Evolutionary conservation across 2,329 filamentous ascomycete species (phyloP).

Genomic region (Exophiala sp.): DNA sequence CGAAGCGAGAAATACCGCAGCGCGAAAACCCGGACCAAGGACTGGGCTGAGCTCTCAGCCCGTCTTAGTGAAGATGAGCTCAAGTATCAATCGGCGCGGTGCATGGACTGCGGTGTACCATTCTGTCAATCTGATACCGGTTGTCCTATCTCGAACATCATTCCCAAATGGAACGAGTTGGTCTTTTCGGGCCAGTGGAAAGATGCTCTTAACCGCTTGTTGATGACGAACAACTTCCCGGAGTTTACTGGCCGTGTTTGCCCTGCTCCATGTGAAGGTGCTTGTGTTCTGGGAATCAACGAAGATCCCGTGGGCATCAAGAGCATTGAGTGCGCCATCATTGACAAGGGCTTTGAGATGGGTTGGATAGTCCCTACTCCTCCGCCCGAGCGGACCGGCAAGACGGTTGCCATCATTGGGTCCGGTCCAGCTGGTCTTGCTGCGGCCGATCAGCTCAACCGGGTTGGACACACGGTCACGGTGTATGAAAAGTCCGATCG

Average conservation of each 20-base stretch:
- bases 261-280: constrained; percentile 91
- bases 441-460: constrained; percentile 88
- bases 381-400: constrained; percentile 74
- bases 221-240: constrained; percentile 98
- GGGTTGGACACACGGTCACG: constrained; percentile 78
- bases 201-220: constrained; percentile 80
- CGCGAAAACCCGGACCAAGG: constrained; percentile 74
- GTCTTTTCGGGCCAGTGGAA: constrained; percentile 73
- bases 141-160: constrained; percentile 95
- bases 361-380: constrained; percentile 90
- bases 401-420: constrained; percentile 81
- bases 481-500: constrained; percentile 92
- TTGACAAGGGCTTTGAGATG: constrained; percentile 95
- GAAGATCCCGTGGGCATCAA: constrained; percentile 97
- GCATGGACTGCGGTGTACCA: constrained; percentile 98
- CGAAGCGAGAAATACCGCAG: constrained; percentile 89
- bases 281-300: constrained; percentile 92
- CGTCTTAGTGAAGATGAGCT: constrained; percentile 89
- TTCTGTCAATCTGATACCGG: constrained; percentile 97
- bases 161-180: constrained; percentile 92
- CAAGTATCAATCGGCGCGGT: constrained; percentile 92
- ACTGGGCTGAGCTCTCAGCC: constrained; percentile 86
- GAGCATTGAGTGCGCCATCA: constrained; percentile 96
- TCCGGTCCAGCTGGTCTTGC: constrained; percentile 90
- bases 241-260: constrained; percentile 97